These are phyloP conservation scores for Cucumis cinereus DNA, from an alignment of 306 rosid genomes.

Conservation along the genomic window DNA sequence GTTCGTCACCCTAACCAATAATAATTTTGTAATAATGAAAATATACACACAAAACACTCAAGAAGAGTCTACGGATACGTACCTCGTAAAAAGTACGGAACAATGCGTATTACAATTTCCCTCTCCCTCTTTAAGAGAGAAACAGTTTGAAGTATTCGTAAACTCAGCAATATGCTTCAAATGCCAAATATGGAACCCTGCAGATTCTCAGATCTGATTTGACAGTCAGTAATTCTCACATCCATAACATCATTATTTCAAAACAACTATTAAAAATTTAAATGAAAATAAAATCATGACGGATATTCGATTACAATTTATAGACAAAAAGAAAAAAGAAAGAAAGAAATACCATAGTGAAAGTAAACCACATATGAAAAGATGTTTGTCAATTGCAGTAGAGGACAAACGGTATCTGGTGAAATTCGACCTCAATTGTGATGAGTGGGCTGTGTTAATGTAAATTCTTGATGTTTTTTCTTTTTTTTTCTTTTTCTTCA, in stretches of 20 bases:
- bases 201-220: neutral
- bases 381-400: neutral
- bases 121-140: neutral
- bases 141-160: neutral
- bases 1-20: neutral
- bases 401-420: neutral
- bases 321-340: neutral
- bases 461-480: neutral
- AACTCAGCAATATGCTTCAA: no score
- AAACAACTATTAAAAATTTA: neutral
- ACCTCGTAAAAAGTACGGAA: neutral
- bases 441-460: neutral
- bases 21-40: neutral
- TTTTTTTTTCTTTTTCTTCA: no score
- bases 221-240: neutral
- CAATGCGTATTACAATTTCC: neutral
- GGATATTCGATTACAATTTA: neutral
- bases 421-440: neutral
- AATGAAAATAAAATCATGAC: neutral
- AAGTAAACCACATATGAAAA: neutral
- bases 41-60: neutral
- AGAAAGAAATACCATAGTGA: neutral
- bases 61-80: neutral
- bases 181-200: neutral
- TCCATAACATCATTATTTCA: neutral